phyloP scores from a whole-genome alignment of 805 yeast genomes.

The Grigorovia jiainica region DNA sequence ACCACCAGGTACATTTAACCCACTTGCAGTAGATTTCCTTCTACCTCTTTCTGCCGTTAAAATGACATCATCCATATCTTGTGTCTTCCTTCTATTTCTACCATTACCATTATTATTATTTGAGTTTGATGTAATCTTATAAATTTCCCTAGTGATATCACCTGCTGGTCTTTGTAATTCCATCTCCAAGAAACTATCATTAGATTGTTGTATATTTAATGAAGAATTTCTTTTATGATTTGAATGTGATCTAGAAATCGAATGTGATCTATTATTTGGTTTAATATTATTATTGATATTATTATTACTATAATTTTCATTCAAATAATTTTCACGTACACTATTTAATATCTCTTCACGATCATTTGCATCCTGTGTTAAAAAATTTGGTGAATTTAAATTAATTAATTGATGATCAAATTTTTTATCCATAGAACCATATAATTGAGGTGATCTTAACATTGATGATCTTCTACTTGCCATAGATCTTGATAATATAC shows the following conservation, averaged over 20 bases:
- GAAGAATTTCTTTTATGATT: background rate
- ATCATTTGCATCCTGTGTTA: slow-evolving; percentile 15
- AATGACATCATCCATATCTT: slow-evolving; percentile 22
- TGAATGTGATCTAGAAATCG: background rate
- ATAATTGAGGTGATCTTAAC: background rate
- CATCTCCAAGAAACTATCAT: background rate
- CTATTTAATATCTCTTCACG: slow-evolving; percentile 26
- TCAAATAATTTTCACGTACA: slow-evolving; percentile 23
- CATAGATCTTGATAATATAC: background rate
- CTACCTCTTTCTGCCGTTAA: slow-evolving; percentile 27
- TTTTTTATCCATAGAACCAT: slow-evolving; percentile 1
- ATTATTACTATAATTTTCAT: slow-evolving; percentile 6
- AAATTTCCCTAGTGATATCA: slow-evolving; percentile 32
- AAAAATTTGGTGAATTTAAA: slow-evolving; percentile 26
- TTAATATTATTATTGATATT: slow-evolving; percentile 1
- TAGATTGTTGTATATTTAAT: slow-evolving; percentile 3
- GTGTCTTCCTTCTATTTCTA: slow-evolving; percentile 8
- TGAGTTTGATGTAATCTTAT: slow-evolving; percentile 12
- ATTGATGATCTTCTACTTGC: slow-evolving; percentile 6
- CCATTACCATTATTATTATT: background rate
- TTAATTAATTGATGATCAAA: slow-evolving; percentile 17
- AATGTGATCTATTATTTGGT: background rate
- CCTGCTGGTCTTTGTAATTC: slow-evolving; percentile 25
- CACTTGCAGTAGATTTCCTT: slow-evolving; percentile 57
- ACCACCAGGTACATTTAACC: slow-evolving; percentile 72